Base-by-base conservation (phyloP, 305 asterid species). In the Ruellia speciosa region DNA sequence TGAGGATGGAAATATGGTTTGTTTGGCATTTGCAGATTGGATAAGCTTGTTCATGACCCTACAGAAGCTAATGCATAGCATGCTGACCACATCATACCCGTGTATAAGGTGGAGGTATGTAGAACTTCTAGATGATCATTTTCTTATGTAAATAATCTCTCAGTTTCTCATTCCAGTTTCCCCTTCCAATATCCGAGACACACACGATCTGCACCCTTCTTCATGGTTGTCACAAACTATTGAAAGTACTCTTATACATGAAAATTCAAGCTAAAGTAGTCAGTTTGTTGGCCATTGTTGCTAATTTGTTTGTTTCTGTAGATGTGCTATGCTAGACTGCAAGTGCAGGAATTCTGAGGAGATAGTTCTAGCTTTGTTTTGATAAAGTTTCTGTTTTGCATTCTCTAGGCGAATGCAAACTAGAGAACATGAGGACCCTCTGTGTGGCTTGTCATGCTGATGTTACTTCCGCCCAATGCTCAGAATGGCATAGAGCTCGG, bases 371-470 rank as follows among this genome's bases (percentile, higher is more conserved):
- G 31, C 31, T 37, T 7, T 37, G 9, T 6, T 33, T 37, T 43
- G 16, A 43, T 2, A 43, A 43, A 13, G 3, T 64, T 66, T 16
- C 56, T 10, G 45, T 37, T 58, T 60, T 10, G 70, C 65, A 47
- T 64, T 68, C 47, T 62, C 60, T 84, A 92, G 98, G 98, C 64
- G 98, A 92, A 72, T 92, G 98, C 81, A 80, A 74, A 75, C 78
- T 92, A 54, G 96, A 92, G 74, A 92, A 92, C 75, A 77, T 92
- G 93, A 86, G 98, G 80, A 92, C 98, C 64, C 94, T 92, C 70
- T 92, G 98, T 62, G 81, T 92, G 57, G 89, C 93, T 65, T 92
- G 98, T 77, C 98, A 92, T 74, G 87, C 90, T 59, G 88, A 79
- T 65, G 96, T 92, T 51, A 92, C 96, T 50, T 59, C 76, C 56